Percentiles rank a stretch among this genome's conserved stretches.
phyloP scores from a whole-genome alignment of 2,329 filamentous ascomycete species.

The Xylaria sp. region DNA sequence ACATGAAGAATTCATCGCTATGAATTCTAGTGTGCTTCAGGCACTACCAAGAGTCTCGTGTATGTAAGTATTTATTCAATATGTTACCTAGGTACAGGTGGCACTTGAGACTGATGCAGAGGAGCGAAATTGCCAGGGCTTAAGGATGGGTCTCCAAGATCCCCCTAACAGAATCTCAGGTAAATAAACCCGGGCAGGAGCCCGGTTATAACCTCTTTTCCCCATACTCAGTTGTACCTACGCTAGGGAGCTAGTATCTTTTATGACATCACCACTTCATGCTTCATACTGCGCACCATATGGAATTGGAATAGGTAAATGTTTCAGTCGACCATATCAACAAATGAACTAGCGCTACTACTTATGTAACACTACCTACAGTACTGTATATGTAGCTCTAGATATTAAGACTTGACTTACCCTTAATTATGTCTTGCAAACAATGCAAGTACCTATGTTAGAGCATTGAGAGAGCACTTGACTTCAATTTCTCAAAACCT shows the following conservation, averaged over 20 bases:
- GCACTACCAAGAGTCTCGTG: not conserved
- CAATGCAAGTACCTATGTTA: too few relatives aligned
- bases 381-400: too few relatives aligned
- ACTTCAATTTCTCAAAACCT: too few relatives aligned
- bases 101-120: constrained; percentile 4
- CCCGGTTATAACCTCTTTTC: not conserved
- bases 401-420: too few relatives aligned
- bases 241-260: not conserved
- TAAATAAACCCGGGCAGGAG: not conserved
- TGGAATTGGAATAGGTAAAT: too few relatives aligned
- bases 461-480: too few relatives aligned
- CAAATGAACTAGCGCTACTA: too few relatives aligned
- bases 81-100: not conserved
- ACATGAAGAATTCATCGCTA: not conserved
- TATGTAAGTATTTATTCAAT: not conserved
- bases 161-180: not conserved
- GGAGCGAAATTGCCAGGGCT: constrained; percentile 15
- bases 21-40: not conserved
- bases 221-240: not conserved
- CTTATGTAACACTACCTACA: too few relatives aligned
- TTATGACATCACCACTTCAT: constrained; percentile 11
- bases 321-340: too few relatives aligned
- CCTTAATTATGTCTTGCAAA: not conserved
- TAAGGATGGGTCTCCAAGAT: not conserved
- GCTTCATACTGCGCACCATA: not conserved